A percentile compares a stretch with the other conserved stretches of the same genome.
Evolutionary conservation across 495 filamentous ascomycete genomes (phyloP).

Genomic region (Talaromyces thailandensis): DNA sequence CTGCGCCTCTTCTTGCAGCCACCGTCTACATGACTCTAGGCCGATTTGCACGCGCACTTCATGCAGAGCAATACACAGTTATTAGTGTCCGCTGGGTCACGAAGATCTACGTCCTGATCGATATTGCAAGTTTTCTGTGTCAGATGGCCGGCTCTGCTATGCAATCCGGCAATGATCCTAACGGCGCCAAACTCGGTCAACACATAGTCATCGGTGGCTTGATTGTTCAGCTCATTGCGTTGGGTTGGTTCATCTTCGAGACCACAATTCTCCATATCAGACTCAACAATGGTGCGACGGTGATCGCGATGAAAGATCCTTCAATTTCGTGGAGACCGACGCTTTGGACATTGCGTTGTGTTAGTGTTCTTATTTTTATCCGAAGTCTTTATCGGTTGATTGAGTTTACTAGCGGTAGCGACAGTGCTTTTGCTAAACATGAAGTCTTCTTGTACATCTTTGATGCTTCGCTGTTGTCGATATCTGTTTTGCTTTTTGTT

Average conservation of each 20-base stretch:
- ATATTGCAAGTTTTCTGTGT: constrained; percentile 25
- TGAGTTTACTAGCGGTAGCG: constrained; percentile 23
- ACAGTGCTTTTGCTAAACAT: constrained; percentile 15
- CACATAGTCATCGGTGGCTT: constrained; percentile 25
- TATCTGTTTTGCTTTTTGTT: constrained; percentile 16
- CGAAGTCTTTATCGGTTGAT: constrained; percentile 33
- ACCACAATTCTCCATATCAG: constrained; percentile 19
- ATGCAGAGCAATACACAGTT: constrained; percentile 32
- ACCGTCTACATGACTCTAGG: constrained; percentile 54
- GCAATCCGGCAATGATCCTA: constrained; percentile 26
- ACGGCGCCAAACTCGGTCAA: constrained; percentile 22
- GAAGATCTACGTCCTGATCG: constrained; percentile 28
- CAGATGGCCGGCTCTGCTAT: constrained; percentile 32
- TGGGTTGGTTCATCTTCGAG: constrained; percentile 19
- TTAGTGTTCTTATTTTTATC: constrained; percentile 27
- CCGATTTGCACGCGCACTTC: constrained; percentile 37
- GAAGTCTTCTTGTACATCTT: constrained; percentile 34
- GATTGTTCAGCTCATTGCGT: constrained; percentile 24
- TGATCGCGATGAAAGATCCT: constrained; percentile 7
- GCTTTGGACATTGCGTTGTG: constrained; percentile 31
- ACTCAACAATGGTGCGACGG: constrained; percentile 7
- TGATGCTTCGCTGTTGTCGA: constrained; percentile 26
- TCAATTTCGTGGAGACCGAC: constrained; percentile 18
- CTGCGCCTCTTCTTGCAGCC: constrained; percentile 41
- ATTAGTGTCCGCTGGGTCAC: constrained; percentile 20